Percentiles rank a stretch among this genome's conserved stretches.
Evolutionary conservation across 345 rosid genomes (phyloP).

Genomic region (Hibiscus mutabilis): DNA sequence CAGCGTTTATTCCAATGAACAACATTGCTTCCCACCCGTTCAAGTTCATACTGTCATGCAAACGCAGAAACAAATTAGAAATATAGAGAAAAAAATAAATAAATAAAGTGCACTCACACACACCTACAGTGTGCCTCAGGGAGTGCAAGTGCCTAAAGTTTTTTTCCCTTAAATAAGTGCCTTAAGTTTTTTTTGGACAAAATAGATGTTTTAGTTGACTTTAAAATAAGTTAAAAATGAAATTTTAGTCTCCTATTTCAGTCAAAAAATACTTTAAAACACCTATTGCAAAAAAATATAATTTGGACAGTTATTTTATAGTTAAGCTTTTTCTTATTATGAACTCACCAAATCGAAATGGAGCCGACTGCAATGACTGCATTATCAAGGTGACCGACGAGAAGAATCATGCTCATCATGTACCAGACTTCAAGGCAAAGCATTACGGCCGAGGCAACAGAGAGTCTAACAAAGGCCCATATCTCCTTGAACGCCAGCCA

Average conservation of each 20-base stretch:
- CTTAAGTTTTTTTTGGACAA: too few relatives aligned
- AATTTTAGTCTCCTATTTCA: too few relatives aligned
- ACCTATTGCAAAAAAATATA: too few relatives aligned
- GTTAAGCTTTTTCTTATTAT: neutral
- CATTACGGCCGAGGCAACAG: constrained; percentile 76
- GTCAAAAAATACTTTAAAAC: too few relatives aligned
- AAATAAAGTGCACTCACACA: too few relatives aligned
- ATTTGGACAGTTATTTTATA: too few relatives aligned
- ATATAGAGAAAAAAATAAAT: too few relatives aligned
- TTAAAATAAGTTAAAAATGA: too few relatives aligned
- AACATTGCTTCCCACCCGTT: constrained; percentile 73
- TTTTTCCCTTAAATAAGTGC: too few relatives aligned
- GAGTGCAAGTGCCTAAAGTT: too few relatives aligned
- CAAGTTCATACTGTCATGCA: constrained; percentile 57
- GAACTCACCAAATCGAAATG: constrained; percentile 70
- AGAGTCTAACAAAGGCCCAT: constrained; percentile 71
- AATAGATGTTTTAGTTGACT: too few relatives aligned
- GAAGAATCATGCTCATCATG: constrained; percentile 70
- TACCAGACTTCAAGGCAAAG: constrained; percentile 84
- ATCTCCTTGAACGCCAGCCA: constrained; percentile 56
- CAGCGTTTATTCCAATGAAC: constrained; percentile 72
- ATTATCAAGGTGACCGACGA: constrained; percentile 54
- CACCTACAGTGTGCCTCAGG: too few relatives aligned
- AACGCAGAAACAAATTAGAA: neutral
- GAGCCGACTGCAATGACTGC: constrained; percentile 72